Base-by-base conservation (phyloP, 164 flowering plant genomes). In the Dillenia turbinata region DNA sequence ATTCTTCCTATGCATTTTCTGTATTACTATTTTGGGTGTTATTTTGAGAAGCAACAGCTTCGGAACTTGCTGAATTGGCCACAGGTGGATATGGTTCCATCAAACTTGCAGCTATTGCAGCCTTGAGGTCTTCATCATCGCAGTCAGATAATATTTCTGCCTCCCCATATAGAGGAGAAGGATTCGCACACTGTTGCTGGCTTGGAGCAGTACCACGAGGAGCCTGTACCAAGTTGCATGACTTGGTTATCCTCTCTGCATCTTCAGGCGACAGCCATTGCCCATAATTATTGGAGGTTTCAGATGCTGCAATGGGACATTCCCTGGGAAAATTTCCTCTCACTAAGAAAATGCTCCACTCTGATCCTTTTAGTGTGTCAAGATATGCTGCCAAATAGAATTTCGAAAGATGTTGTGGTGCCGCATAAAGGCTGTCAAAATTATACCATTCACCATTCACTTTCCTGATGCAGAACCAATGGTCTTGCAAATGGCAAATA, bases 401-500 rank as follows among this genome's bases (percentile, higher is more conserved):
- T 78, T 85, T 90, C n/a, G 98, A 94, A 56, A 94, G 88, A 75
- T 94, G 88, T 73, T 86, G 84, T 0, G 98, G 98, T 16, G 97
- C 98, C 51, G 95, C 88, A 61, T 79, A 83, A 15, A 94, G 83
- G 65, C 98, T 93, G 69, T 93, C 92, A 56, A 93, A 93, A 60
- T 93, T 93, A 65, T 90, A 93, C 98, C 98, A 94, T 52, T 94
- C 97, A 14, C 92, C 95, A 50, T 85, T 81, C 49, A 94, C 96
- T 81, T 94, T 94, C 75, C 96, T 80, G 67, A 94, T 89, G 71
- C 90, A 87, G 67, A 90, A 94, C 99, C 99, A 94, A 53, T 91
- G 97, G 60, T 94, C 89, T 57, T 89, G 92, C 81, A 86, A 72
- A 66, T 94, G 95, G 69, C 99, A 94, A 26, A 94, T 89, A 56